Evolutionary conservation across 768 basidiomycete genomes (phyloP), one percentile per base, ranked within the genome.

Genomic region (Boletus rufocinnamomeus): DNA sequence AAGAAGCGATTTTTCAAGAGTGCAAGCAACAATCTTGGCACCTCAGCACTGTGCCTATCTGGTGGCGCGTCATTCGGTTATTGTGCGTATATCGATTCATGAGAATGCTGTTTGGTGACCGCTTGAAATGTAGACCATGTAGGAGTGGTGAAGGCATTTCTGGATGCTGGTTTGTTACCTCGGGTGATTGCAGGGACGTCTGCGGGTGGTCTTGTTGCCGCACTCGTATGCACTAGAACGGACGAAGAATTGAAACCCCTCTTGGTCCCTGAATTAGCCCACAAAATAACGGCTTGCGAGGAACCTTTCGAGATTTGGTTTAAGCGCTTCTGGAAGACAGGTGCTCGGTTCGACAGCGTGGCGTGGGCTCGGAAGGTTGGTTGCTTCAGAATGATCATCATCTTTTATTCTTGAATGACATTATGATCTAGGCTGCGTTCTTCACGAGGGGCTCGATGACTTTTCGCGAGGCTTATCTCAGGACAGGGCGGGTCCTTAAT

Each of bases 31-130:
- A 95, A 97, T 75, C 80, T 95, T 13, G 96, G 96, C 71, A 85
- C 90, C 4, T 89, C 91, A 41, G 96, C 97, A 0, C 76, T 99
- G 6, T 98, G 96, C 72, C 81, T 99, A 13, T 94, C 91, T n/a
- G 97, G 97, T 17, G 96, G 97, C 7, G 97, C 92, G 9, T 87
- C 89, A 1, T 96, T 98, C 69, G 95, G 94, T 10, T 97, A 96
- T 70, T 98, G 93, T 88, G 73, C 54, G 69, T 65, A 68, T 65
- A n/a, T 30, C 14, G n/a, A 43, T 28, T 25, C 7, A 23, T 48
- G 57, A 17, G 21, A 43, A 35, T 37, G 6, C 14, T 27, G 47
- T n/a, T 48, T 51, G 30, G 25, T 56, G 17, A 56, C 58, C 21
- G 4, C 14, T 49, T 38, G 57, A 28, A 51, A 59, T 52, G 4